These are phyloP conservation scores for Penicillium sp. DNA, from an alignment of 2,329 filamentous ascomycete genomes.

Conservation along the genomic window DNA sequence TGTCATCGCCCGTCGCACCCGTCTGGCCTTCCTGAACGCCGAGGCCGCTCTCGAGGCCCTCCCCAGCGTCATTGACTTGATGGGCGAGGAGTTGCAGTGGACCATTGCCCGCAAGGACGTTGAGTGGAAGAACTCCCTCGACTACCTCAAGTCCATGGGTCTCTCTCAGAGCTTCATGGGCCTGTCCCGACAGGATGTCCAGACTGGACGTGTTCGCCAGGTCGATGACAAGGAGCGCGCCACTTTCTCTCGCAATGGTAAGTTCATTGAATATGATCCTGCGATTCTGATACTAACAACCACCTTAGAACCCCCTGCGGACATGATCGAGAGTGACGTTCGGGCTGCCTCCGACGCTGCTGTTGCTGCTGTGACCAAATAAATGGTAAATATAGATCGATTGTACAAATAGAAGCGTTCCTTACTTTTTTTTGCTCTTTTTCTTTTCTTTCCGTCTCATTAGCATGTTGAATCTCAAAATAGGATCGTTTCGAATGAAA, in stretches of 20 bases:
- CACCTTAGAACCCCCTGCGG: constrained; percentile 44
- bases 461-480: neutral
- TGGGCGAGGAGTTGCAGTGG: constrained; percentile 84
- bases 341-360: constrained; percentile 43
- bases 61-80: constrained; percentile 83
- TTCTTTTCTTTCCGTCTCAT: neutral
- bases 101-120: constrained; percentile 68
- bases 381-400: constrained; percentile 31
- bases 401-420: constrained; percentile 32
- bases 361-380: constrained; percentile 51
- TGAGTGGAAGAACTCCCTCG: constrained; percentile 75
- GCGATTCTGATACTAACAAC: neutral
- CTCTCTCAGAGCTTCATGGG: constrained; percentile 59
- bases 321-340: constrained; percentile 52
- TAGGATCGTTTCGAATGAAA: neutral
- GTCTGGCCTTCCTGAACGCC: constrained; percentile 87
- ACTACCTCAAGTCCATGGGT: constrained; percentile 64
- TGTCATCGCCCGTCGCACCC: constrained; percentile 79
- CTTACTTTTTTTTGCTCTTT: neutral
- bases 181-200: constrained; percentile 60
- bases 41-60: constrained; percentile 86
- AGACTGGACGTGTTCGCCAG: constrained; percentile 55
- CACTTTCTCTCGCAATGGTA: constrained; percentile 46
- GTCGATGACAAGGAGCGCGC: constrained; percentile 44
- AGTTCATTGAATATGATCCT: constrained; percentile 18